These are phyloP conservation scores for Mycena kentingensis DNA, from an alignment of 768 basidiomycete species.

Conservation along the genomic window DNA sequence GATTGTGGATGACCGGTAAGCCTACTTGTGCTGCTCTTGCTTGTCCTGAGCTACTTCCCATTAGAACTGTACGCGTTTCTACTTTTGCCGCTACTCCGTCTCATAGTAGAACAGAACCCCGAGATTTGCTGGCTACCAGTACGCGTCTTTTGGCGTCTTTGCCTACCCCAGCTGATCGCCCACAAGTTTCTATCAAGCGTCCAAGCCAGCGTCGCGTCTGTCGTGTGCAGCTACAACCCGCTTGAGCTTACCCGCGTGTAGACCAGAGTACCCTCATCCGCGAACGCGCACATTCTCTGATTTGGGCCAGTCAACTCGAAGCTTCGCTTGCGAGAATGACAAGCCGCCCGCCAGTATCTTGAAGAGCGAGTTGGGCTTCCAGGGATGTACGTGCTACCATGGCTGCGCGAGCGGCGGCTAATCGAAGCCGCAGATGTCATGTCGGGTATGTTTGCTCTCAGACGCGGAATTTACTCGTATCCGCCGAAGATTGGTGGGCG, in stretches of 20 bases:
- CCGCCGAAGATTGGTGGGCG: conserved; percentile 60
- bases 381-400: conserved; percentile 49
- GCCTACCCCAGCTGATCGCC: background rate
- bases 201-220: conserved; percentile 15
- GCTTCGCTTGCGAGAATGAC: conserved; percentile 66
- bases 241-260: too few relatives aligned
- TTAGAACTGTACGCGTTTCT: conserved; percentile 40
- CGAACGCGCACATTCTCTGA: background rate
- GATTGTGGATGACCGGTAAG: conserved; percentile 46
- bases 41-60: background rate
- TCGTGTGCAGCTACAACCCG: conserved; percentile 23
- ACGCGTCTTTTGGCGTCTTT: conserved; percentile 14
- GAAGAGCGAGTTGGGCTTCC: conserved; percentile 68
- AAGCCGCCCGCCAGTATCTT: conserved; percentile 60
- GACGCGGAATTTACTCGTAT: background rate
- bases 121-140: conserved; percentile 60
- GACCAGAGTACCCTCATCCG: conserved; percentile 25
- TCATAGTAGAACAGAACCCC: conserved; percentile 39
- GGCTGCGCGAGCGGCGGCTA: background rate
- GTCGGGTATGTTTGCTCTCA: conserved; percentile 38
- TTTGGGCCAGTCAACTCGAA: conserved; percentile 47
- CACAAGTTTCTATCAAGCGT: conserved; percentile 22
- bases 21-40: background rate
- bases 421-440: conserved; percentile 39
- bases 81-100: background rate